Evolutionary conservation across 352 stramenopile genomes (phyloP), one percentile per base, ranked within the genome.

Genomic region (Paralagenidium karlingii): DNA sequence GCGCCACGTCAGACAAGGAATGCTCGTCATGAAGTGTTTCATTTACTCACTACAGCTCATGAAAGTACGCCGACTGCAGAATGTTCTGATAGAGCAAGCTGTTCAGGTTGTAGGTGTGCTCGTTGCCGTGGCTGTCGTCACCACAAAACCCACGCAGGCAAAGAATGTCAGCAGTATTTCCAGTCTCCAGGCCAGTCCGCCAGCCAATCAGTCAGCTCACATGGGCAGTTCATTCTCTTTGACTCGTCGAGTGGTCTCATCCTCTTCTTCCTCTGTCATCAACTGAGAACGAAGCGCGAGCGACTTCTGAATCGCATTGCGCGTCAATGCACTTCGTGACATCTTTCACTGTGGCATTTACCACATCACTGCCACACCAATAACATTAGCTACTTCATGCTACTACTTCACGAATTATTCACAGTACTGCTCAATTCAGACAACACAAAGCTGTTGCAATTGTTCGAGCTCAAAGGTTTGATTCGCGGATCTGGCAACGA

Each of bases 31-130:
- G n/a, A n/a, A n/a, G n/a, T n/a, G n/a, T n/a, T n/a, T n/a, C n/a
- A n/a, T n/a, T n/a, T n/a, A 60, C 67, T 40, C 54, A 81, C 67
- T 84, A 98, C 15, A 97, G 82, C 34, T 92, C 85, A 43, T 86
- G 75, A 57, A 98, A 98, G 54, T 99, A 99, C 10, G 80, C 68
- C 38, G 81, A 96, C 44, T 96, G 70, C 36, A 97, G 63, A 37
- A 98, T 96, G 51, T 96, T 98, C 39, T 97, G 76, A 38, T 96
- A 73, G 28, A 99, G 65, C 50, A 98, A 70, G 27, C 81, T 93
- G 68, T 98, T 97, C 11, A 98, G 62, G 47, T 98, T 97, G 64
- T 97, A 98, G 45, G 82, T 96, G 34, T 65, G 76, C 38, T 82
- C 54, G 51, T 90, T 95, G 32, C 85, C 85, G 40, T 87, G 69